Conservation (phyloP, 2,329 filamentous ascomycete species). For the Aspergillus sp. region DNA sequence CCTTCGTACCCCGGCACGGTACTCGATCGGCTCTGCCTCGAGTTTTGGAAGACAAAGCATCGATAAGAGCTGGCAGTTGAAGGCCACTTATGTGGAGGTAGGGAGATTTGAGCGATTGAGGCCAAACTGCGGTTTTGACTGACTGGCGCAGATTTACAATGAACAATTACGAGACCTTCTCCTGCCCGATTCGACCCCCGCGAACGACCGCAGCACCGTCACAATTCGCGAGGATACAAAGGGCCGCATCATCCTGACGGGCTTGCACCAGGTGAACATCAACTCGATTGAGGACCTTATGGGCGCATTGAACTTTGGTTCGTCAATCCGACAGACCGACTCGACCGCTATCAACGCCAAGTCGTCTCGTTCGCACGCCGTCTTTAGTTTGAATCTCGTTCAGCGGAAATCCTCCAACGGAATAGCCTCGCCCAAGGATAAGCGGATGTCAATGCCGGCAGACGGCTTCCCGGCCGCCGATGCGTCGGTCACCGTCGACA, state of each 20-base stretch:
- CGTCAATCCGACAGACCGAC: constrained; percentile 91
- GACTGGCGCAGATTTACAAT: constrained; percentile 76
- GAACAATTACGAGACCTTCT: constrained; percentile 91
- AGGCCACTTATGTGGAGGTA: constrained; percentile 83
- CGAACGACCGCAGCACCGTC: constrained; percentile 72
- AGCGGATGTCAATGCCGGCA: constrained; percentile 80
- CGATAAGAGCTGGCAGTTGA: constrained; percentile 85
- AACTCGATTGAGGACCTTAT: constrained; percentile 91
- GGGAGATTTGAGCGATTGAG: not conserved
- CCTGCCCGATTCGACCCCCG: constrained; percentile 69
- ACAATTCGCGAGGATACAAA: constrained; percentile 92
- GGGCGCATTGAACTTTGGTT: constrained; percentile 86
- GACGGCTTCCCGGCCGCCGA: constrained; percentile 70
- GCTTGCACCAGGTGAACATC: constrained; percentile 81
- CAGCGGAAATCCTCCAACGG: constrained; percentile 62
- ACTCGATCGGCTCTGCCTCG: constrained; percentile 62
- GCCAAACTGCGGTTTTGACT: constrained; percentile 1
- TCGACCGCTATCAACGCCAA: constrained; percentile 96
- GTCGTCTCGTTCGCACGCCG: constrained; percentile 94
- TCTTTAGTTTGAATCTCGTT: constrained; percentile 91
- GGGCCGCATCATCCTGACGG: constrained; percentile 90
- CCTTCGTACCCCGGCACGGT: constrained; percentile 75
- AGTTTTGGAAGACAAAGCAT: constrained; percentile 42
- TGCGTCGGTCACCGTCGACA: constrained; percentile 79
- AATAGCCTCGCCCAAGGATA: constrained; percentile 64